These are phyloP conservation scores for Yamadazyma spencermartinsiae DNA, from an alignment of 1,139 yeast species.

Conservation along the genomic window DNA sequence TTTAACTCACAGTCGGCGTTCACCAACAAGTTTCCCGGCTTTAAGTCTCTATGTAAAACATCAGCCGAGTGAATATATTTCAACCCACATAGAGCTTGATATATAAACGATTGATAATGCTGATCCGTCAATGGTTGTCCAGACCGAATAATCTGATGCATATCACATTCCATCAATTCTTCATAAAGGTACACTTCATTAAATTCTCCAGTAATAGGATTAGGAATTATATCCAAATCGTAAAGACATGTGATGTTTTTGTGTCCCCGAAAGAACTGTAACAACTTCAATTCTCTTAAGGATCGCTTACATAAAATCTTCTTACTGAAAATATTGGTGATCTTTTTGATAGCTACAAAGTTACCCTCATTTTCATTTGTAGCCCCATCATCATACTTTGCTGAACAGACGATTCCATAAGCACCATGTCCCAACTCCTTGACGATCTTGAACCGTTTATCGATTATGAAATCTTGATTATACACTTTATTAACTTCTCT, in stretches of 20 bases:
- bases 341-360: slow-evolving; percentile 87
- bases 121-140: slow-evolving; percentile 94
- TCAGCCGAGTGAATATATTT: slow-evolving; percentile 91
- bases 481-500: slow-evolving; percentile 59
- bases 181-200: slow-evolving; percentile 92
- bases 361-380: slow-evolving; percentile 25
- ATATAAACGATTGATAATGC: slow-evolving; percentile 89
- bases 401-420: slow-evolving; percentile 94
- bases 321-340: slow-evolving; percentile 87
- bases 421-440: slow-evolving; percentile 97
- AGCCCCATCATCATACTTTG: slow-evolving; percentile 73
- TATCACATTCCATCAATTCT: slow-evolving; percentile 96
- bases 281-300: slow-evolving; percentile 78
- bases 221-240: slow-evolving; percentile 88
- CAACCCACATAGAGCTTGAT: slow-evolving; percentile 89
- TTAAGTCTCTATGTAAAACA: slow-evolving; percentile 89
- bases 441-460: slow-evolving; percentile 77
- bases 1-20: slow-evolving; percentile 96
- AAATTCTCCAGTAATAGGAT: slow-evolving; percentile 66
- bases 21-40: slow-evolving; percentile 90
- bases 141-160: slow-evolving; percentile 94
- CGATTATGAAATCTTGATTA: slow-evolving; percentile 88
- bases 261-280: slow-evolving; percentile 90
- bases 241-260: slow-evolving; percentile 91
- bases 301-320: slow-evolving; percentile 89